These are phyloP conservation scores for Helotiales sp. DNA, from an alignment of 2,329 filamentous ascomycete species.

Conservation along the genomic window DNA sequence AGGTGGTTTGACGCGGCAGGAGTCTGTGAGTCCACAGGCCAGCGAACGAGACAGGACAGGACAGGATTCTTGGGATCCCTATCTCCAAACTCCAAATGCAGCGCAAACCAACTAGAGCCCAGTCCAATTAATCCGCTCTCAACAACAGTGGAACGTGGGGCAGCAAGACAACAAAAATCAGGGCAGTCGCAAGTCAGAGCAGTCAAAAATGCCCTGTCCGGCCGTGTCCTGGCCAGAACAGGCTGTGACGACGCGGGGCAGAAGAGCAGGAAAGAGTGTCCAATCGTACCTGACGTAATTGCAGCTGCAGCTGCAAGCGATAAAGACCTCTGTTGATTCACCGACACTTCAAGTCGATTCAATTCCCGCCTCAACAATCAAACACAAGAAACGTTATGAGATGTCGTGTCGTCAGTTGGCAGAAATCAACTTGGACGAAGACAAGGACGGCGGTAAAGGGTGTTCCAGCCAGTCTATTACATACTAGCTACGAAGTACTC, in stretches of 20 bases:
- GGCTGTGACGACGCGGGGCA: slow-evolving; percentile 9
- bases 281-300: slow-evolving; percentile 17
- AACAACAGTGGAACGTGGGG: slow-evolving; percentile 13
- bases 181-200: neutral
- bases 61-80: neutral
- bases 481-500: neutral
- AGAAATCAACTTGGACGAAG: no score
- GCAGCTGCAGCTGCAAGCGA: neutral
- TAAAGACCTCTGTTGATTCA: neutral
- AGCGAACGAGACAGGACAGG: neutral
- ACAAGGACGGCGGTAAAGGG: slow-evolving; percentile 5
- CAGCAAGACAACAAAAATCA: neutral
- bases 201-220: neutral
- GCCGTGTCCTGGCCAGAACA: neutral
- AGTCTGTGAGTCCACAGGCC: neutral
- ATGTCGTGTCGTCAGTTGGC: no score
- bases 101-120: neutral
- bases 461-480: neutral
- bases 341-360: neutral
- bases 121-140: neutral
- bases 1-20: neutral
- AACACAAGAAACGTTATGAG: no score
- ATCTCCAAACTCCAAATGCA: neutral
- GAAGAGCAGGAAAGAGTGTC: neutral
- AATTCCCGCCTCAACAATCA: neutral